Evolutionary conservation across 768 basidiomycete species (phyloP).

Genomic region (Pleurotus ostreatus): DNA sequence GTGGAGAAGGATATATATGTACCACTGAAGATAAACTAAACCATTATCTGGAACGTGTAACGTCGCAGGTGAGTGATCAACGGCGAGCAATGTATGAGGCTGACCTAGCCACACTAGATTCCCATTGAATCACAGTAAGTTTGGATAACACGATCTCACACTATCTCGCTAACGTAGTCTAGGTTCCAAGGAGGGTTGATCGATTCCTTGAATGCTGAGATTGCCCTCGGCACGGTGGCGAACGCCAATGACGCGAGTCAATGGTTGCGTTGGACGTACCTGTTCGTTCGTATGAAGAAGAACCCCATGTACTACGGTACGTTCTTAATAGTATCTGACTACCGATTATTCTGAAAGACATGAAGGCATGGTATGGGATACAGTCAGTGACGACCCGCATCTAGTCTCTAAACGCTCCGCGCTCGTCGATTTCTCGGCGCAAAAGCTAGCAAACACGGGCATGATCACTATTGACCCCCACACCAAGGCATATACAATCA

Average conservation of each 20-base stretch:
- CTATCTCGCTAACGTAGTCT: constrained; percentile 1
- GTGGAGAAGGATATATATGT: constrained; percentile 96
- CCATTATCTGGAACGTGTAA: constrained; percentile 86
- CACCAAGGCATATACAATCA: constrained; percentile 60
- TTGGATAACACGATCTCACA: neutral
- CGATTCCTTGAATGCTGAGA: constrained; percentile 93
- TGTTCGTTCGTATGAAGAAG: constrained; percentile 91
- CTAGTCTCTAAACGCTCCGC: constrained; percentile 67
- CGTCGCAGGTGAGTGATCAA: constrained; percentile 64
- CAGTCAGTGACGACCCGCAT: constrained; percentile 64
- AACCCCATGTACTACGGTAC: constrained; percentile 85
- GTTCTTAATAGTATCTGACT: constrained; percentile 13
- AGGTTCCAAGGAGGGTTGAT: constrained; percentile 82
- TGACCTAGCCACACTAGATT: constrained; percentile 41
- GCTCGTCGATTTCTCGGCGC: constrained; percentile 64
- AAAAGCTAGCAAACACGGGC: constrained; percentile 56
- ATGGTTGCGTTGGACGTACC: constrained; percentile 97
- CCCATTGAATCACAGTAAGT: constrained; percentile 94
- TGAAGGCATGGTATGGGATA: constrained; percentile 71
- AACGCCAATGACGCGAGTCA: constrained; percentile 81
- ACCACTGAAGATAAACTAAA: constrained; percentile 90
- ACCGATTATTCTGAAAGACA: neutral
- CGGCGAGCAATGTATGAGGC: neutral
- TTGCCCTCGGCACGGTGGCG: constrained; percentile 90
- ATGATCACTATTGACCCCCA: constrained; percentile 79